Conservation (phyloP, 257 asterid species). For the Przewalskia tangutica region DNA sequence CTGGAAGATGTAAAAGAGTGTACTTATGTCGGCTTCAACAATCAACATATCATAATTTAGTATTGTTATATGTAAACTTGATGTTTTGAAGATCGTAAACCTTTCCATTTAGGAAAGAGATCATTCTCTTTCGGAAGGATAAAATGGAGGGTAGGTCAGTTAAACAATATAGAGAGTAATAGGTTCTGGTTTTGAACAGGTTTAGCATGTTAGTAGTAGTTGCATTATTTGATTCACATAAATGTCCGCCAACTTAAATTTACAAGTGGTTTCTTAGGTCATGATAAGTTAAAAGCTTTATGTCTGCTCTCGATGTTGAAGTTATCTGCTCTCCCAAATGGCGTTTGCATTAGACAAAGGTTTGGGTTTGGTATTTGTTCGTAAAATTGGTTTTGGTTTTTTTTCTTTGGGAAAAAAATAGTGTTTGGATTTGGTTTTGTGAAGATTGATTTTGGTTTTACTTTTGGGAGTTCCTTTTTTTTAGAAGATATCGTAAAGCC, state of each 20-base stretch:
- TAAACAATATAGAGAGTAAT: background rate
- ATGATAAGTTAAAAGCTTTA: background rate
- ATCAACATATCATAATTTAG: background rate
- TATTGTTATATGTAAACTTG: background rate
- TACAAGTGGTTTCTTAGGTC: background rate
- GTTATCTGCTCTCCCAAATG: background rate
- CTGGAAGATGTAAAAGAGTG: background rate
- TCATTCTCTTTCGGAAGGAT: background rate
- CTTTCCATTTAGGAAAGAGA: background rate
- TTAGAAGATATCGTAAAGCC: background rate
- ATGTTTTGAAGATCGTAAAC: background rate
- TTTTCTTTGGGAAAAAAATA: background rate
- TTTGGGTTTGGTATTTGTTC: background rate
- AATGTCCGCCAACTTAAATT: background rate
- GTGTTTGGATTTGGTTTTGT: background rate
- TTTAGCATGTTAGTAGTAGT: background rate
- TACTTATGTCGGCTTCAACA: background rate
- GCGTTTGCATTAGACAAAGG: background rate
- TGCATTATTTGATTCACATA: background rate
- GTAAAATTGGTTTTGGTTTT: background rate
- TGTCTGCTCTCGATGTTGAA: background rate
- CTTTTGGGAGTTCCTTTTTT: background rate
- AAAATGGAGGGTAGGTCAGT: background rate
- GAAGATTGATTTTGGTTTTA: background rate
- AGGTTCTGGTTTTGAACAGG: background rate